Percentiles rank a stretch among this genome's conserved stretches.
These are phyloP conservation scores for Sporothrix protearum DNA, from an alignment of 2,329 filamentous ascomycete species.

Conservation along the genomic window DNA sequence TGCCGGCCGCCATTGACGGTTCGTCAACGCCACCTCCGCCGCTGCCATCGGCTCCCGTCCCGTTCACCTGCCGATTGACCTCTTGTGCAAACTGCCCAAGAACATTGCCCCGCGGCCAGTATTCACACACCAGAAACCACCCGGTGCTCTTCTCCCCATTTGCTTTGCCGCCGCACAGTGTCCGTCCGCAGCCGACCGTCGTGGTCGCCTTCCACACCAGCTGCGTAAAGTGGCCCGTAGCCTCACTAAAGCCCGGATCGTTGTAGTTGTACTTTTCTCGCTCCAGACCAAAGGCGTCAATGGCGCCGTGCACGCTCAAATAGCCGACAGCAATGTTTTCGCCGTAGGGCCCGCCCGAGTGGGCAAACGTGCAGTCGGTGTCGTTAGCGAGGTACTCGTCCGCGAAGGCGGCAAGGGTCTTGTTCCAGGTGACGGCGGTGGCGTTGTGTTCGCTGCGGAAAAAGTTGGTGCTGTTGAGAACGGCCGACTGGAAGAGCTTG, in stretches of 20 bases:
- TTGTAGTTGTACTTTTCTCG: conserved; percentile 56
- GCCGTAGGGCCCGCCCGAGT: conserved; percentile 62
- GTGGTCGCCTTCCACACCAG: conserved; percentile 65
- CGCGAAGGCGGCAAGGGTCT: conserved; percentile 56
- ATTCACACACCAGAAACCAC: conserved; percentile 69
- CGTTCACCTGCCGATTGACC: conserved; percentile 38
- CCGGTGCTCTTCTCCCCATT: conserved; percentile 37
- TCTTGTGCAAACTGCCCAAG: conserved; percentile 48
- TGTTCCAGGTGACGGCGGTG: conserved; percentile 59
- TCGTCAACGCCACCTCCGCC: background rate
- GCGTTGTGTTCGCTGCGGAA: conserved; percentile 64
- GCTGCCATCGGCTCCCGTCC: background rate
- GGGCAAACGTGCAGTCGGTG: conserved; percentile 47
- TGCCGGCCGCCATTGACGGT: background rate
- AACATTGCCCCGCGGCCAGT: conserved; percentile 65
- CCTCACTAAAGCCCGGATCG: conserved; percentile 52
- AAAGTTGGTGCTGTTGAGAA: conserved; percentile 63
- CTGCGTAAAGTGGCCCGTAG: conserved; percentile 70
- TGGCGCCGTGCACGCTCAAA: conserved; percentile 49
- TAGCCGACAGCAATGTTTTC: conserved; percentile 73
- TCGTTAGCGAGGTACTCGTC: conserved; percentile 44
- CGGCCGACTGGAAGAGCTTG: conserved; percentile 46
- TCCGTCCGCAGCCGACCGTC: conserved; percentile 53
- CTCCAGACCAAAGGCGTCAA: conserved; percentile 67
- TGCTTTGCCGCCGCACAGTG: conserved; percentile 38